Conservation (phyloP, 192 early-diverging fungal species). For the Backusella sp. region DNA sequence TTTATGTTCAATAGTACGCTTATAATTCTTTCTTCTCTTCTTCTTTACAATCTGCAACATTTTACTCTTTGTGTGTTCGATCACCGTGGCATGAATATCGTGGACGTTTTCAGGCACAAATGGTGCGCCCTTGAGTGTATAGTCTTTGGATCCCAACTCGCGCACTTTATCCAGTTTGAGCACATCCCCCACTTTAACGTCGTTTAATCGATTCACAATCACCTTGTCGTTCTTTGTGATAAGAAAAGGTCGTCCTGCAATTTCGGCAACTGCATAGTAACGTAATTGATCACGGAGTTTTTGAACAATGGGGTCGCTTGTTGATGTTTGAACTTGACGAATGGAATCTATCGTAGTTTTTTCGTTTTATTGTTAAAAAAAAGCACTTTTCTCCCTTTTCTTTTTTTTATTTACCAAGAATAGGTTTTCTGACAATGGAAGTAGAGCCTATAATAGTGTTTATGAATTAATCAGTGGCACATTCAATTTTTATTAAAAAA, state of each 20-base stretch:
- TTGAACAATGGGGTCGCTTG: slow-evolving; percentile 6
- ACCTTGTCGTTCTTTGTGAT: slow-evolving; percentile 89
- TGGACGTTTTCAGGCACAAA: slow-evolving; percentile 73
- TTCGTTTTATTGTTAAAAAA: background rate
- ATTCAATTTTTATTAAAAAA: background rate
- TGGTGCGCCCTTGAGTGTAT: slow-evolving; percentile 83
- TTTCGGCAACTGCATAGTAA: slow-evolving; percentile 86
- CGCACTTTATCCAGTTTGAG: slow-evolving; percentile 82
- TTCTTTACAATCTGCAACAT: slow-evolving; percentile 73
- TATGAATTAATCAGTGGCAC: background rate
- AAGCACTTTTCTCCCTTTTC: background rate
- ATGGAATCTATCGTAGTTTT: background rate
- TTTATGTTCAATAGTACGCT: slow-evolving; percentile 65
- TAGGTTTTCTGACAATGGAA: slow-evolving; percentile 6
- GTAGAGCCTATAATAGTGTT: background rate
- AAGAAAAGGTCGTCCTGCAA: slow-evolving; percentile 84
- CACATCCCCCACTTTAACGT: slow-evolving; percentile 85
- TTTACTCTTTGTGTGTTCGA: slow-evolving; percentile 86
- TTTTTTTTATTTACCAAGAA: slow-evolving; percentile 11
- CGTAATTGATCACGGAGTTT: slow-evolving; percentile 63
- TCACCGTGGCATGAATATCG: slow-evolving; percentile 79
- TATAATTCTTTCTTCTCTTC: slow-evolving; percentile 77
- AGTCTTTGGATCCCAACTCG: slow-evolving; percentile 84
- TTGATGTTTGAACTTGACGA: slow-evolving; percentile 20
- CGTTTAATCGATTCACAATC: slow-evolving; percentile 77